These are phyloP conservation scores for Zizania latifolia DNA, from an alignment of 176 grass and related monocot species.

Conservation along the genomic window DNA sequence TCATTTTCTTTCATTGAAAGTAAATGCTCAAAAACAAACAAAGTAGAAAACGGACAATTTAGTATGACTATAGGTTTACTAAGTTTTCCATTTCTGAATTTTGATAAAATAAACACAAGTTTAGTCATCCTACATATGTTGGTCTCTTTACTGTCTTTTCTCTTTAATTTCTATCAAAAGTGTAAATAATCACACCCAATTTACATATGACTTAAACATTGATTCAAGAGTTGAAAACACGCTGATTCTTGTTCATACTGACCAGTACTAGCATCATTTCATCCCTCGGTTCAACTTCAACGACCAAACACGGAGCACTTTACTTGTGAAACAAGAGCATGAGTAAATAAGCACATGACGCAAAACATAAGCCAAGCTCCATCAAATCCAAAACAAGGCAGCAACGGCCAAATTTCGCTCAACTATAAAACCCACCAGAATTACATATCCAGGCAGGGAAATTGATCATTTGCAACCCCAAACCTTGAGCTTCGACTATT, in stretches of 20 bases:
- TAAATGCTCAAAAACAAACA: background rate
- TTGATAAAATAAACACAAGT: background rate
- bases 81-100: background rate
- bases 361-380: background rate
- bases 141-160: background rate
- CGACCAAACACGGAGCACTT: background rate
- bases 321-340: background rate
- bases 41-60: background rate
- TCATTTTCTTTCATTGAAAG: background rate
- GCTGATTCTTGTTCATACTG: background rate
- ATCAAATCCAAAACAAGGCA: background rate
- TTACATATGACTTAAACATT: conserved; percentile 6
- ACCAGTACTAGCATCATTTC: background rate
- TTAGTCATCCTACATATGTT: background rate
- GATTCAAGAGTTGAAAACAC: background rate
- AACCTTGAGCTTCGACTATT: too few species aligned
- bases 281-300: background rate
- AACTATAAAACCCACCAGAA: background rate
- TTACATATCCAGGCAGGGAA: background rate
- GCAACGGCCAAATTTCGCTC: background rate
- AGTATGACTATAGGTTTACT: background rate
- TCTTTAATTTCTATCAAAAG: background rate
- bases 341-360: background rate
- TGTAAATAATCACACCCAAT: background rate
- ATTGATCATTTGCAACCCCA: too few species aligned